phyloP scores from a whole-genome alignment of 306 rosid species.

The Lagenaria siceraria region DNA sequence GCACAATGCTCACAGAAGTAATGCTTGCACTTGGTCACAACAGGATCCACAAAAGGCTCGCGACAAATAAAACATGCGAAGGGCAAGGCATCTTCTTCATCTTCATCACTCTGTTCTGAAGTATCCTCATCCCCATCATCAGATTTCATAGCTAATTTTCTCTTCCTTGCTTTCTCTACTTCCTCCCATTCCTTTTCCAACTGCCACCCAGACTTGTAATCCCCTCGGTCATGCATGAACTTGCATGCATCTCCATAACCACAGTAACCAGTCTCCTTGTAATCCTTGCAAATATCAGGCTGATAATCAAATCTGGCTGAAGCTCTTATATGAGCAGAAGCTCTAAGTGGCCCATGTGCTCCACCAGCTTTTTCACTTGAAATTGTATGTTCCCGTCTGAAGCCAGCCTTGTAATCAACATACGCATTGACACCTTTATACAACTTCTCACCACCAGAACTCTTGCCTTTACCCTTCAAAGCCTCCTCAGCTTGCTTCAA shows the following conservation, averaged over 20 bases:
- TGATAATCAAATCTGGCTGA: conserved; percentile 81
- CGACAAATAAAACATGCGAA: conserved; percentile 79
- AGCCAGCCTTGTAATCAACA: conserved; percentile 72
- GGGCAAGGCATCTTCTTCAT: conserved; percentile 46
- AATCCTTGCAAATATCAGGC: conserved; percentile 85
- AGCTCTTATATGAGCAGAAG: conserved; percentile 82
- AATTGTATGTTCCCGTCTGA: conserved; percentile 68
- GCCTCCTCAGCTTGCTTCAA: conserved; percentile 55
- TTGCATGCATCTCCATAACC: conserved; percentile 79
- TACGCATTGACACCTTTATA: conserved; percentile 59
- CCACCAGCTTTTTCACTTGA: conserved; percentile 84
- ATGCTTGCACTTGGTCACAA: conserved; percentile 70
- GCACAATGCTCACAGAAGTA: conserved; percentile 86
- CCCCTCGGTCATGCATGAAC: conserved; percentile 96
- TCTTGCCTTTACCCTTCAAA: conserved; percentile 38
- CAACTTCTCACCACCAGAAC: conserved; percentile 34
- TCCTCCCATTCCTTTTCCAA: conserved; percentile 92
- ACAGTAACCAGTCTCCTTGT: conserved; percentile 79
- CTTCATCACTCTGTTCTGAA: conserved; percentile 17
- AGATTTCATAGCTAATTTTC: conserved; percentile 48
- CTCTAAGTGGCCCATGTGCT: conserved; percentile 81
- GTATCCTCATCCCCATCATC: conserved; percentile 31
- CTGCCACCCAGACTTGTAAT: conserved; percentile 89
- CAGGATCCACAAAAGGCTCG: conserved; percentile 73
- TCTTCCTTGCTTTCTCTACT: conserved; percentile 69